Evolutionary conservation across 2,329 filamentous ascomycete genomes (phyloP).

Genomic region (Alternaria tenuissima): DNA sequence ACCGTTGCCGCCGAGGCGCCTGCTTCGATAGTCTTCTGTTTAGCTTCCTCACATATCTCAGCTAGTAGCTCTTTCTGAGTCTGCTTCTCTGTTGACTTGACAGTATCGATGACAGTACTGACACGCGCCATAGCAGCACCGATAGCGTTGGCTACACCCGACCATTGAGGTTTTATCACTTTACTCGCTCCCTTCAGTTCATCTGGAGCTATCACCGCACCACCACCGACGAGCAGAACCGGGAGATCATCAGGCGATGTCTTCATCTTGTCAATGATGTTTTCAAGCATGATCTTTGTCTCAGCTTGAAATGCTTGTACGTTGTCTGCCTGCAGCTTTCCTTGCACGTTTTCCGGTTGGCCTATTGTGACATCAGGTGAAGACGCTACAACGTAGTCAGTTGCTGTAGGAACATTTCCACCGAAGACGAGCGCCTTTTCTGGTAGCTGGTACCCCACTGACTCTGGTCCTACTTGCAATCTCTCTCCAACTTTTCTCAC

Average conservation of each 20-base stretch:
- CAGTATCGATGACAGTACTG: slow-evolving; percentile 55
- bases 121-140: slow-evolving; percentile 70
- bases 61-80: slow-evolving; percentile 45
- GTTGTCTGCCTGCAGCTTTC: slow-evolving; percentile 45
- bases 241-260: slow-evolving; percentile 67
- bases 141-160: slow-evolving; percentile 70
- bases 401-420: slow-evolving; percentile 65
- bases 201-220: slow-evolving; percentile 66
- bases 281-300: slow-evolving; percentile 63
- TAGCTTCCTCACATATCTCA: slow-evolving; percentile 50
- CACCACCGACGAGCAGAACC: slow-evolving; percentile 70
- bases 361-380: slow-evolving; percentile 54
- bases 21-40: slow-evolving; percentile 50
- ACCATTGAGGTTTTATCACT: slow-evolving; percentile 65
- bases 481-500: slow-evolving; percentile 53
- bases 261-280: slow-evolving; percentile 69
- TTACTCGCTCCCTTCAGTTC: slow-evolving; percentile 64
- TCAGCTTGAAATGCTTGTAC: slow-evolving; percentile 51
- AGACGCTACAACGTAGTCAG: slow-evolving; percentile 60
- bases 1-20: slow-evolving; percentile 47
- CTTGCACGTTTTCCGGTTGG: slow-evolving; percentile 49
- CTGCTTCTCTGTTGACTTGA: slow-evolving; percentile 50
- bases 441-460: slow-evolving; percentile 66
- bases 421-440: slow-evolving; percentile 66
- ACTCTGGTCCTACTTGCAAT: slow-evolving; percentile 66